phyloP scores from a whole-genome alignment of 768 basidiomycete species.

The Boletus rex-veris region DNA sequence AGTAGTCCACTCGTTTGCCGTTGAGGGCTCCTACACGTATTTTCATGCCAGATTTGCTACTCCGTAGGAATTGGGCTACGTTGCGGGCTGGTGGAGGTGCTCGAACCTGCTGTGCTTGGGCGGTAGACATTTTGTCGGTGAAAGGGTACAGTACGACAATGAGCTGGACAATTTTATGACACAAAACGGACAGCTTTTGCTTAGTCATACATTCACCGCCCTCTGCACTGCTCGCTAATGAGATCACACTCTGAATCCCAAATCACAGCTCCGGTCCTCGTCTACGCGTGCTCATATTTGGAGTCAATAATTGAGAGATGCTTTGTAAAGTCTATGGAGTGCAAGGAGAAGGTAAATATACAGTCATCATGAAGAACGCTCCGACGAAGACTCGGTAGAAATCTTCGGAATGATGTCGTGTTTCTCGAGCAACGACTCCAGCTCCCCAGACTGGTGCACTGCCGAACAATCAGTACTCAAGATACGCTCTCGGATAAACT shows the following conservation, averaged over 20 bases:
- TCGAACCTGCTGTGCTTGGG: slow-evolving; percentile 68
- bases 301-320: background rate
- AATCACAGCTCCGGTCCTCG: background rate
- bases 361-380: background rate
- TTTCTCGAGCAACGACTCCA: slow-evolving; percentile 76
- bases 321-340: background rate
- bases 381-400: slow-evolving; percentile 1
- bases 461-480: background rate
- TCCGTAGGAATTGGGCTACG: slow-evolving; percentile 84
- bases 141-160: background rate
- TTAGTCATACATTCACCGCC: slow-evolving; percentile 9
- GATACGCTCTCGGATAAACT: background rate
- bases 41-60: slow-evolving; percentile 84
- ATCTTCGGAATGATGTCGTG: slow-evolving; percentile 63
- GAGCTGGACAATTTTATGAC: background rate
- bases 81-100: slow-evolving; percentile 78
- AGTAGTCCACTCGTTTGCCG: slow-evolving; percentile 95
- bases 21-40: slow-evolving; percentile 85
- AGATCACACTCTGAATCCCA: too few relatives aligned
- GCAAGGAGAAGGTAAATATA: background rate
- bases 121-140: slow-evolving; percentile 35
- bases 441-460: slow-evolving; percentile 98
- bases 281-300: background rate
- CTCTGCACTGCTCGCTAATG: too few relatives aligned
- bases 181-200: background rate